Percentiles rank a stretch among this genome's conserved stretches.
Conservation (phyloP, 495 filamentous ascomycete species). For the Mycothermus thermophilus region DNA sequence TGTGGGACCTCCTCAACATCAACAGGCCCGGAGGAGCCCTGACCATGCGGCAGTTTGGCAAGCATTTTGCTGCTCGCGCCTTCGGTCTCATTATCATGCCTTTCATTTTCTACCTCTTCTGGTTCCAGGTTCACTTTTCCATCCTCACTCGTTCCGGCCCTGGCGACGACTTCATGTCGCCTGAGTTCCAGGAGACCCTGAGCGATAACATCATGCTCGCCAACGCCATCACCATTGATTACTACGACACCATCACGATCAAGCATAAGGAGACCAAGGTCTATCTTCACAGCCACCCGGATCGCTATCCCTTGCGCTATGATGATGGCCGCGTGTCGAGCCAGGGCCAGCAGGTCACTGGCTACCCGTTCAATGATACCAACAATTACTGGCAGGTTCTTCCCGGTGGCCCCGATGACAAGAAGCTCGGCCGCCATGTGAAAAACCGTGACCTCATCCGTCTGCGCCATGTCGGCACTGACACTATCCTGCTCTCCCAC, state of each 20-base stretch:
- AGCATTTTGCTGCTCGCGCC: constrained; percentile 78
- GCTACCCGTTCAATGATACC: constrained; percentile 94
- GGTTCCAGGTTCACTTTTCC: constrained; percentile 98
- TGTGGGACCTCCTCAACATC: constrained; percentile 89
- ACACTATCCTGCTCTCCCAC: constrained; percentile 82
- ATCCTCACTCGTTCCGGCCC: constrained; percentile 81
- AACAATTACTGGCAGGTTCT: constrained; percentile 98
- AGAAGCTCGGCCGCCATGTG: constrained; percentile 46
- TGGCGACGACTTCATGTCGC: constrained; percentile 97
- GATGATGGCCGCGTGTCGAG: constrained; percentile 95
- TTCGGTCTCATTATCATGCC: constrained; percentile 77
- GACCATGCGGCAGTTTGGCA: constrained; percentile 61
- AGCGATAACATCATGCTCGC: constrained; percentile 85
- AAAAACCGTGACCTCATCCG: constrained; percentile 78
- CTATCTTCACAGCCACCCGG: constrained; percentile 85
- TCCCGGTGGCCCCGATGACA: constrained; percentile 43
- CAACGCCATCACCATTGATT: constrained; percentile 73
- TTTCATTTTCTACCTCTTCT: constrained; percentile 97
- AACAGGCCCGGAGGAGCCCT: constrained; percentile 67
- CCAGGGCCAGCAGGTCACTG: constrained; percentile 95
- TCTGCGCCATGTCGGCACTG: constrained; percentile 75
- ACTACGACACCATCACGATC: constrained; percentile 77
- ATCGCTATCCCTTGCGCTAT: constrained; percentile 83
- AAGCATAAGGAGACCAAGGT: constrained; percentile 95
- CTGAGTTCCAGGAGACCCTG: constrained; percentile 92